Evolutionary conservation across 345 rosid species (phyloP).

Genomic region (Diplotaxis tenuifolia): DNA sequence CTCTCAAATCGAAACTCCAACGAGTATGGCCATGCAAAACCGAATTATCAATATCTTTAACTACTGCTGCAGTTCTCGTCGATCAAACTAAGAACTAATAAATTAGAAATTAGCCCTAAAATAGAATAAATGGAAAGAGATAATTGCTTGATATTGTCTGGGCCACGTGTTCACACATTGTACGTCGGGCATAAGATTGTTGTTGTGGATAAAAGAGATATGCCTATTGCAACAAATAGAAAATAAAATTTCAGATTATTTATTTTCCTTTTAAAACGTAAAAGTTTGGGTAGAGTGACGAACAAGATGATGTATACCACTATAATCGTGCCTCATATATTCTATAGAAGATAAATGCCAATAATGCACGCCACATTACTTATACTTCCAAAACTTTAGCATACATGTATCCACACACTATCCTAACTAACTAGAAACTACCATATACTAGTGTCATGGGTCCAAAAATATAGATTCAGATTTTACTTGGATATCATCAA

Average conservation of each 20-base stretch:
- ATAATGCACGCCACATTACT: constrained; percentile 38
- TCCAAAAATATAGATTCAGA: constrained; percentile 20
- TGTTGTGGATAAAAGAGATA: constrained; percentile 23
- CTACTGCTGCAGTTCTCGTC: neutral
- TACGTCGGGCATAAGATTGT: constrained; percentile 3
- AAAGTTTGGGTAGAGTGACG: constrained; percentile 33
- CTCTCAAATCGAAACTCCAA: neutral
- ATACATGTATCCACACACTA: neutral
- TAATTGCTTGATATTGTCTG: neutral
- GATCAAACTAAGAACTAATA: neutral
- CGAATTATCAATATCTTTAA: neutral
- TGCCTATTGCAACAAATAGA: constrained; percentile 9
- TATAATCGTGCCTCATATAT: constrained; percentile 32
- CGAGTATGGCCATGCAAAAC: constrained; percentile 1
- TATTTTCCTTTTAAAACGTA: neutral
- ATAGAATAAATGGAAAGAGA: neutral
- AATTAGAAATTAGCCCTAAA: neutral
- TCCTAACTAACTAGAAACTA: constrained; percentile 33
- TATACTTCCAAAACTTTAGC: constrained; percentile 27
- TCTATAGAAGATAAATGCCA: constrained; percentile 22
- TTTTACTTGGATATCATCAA: constrained; percentile 22
- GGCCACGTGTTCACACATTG: constrained; percentile 34
- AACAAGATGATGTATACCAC: constrained; percentile 39
- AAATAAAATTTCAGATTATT: neutral
- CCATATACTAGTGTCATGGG: constrained; percentile 11